Base-by-base conservation (phyloP, 2,329 filamentous ascomycete genomes). In the Microdochium nivale region DNA sequence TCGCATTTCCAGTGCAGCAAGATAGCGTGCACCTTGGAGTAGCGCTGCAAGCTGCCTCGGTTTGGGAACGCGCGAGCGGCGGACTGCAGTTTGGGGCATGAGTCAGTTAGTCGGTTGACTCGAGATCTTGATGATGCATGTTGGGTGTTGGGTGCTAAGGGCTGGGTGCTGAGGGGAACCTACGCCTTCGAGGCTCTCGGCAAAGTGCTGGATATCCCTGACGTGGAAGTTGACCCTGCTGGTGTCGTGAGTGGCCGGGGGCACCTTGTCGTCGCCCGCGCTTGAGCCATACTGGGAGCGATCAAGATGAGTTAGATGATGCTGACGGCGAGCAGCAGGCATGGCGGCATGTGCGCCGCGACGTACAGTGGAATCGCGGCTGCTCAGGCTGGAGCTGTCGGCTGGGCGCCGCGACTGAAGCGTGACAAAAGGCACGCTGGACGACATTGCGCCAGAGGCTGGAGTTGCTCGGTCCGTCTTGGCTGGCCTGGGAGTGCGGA, bases 161-260 rank as follows among this genome's bases (percentile, higher is more conserved):
- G n/a, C 21, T 24, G 23, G 21, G 48, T 30, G 49, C 24, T 24
- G 51, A 47, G 35, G 46, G n/a, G 7, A 24, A 70, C 75, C 54
- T 63, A 79, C 77, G 53, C 79, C 74, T 68, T 81, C 74, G 25
- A 81, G 69, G 30, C 72, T 74, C 59, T 73, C 70, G 21, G 77
- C 78, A 59, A 81, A 81, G 52, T 74, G 71, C 48, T 74, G 70
- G 43, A 81, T 69, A 53, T 80, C 71, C 63, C 80, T 80, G 49
- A 81, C 72, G 62, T 81, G 78, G 55, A 78, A 81, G 66, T 69
- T 80, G 3, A 79, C 76, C 43, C 78, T 76, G 59, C 78, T 79
- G 47, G 74, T 78, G 60, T 81, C 78, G 60, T 81, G 79, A 14
- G 78, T 81, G 21, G 77, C 67, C 19, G 71, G 60, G 9, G 68